phyloP scores from a whole-genome alignment of 2,329 filamentous ascomycete genomes.

The Hortaea sp. region DNA sequence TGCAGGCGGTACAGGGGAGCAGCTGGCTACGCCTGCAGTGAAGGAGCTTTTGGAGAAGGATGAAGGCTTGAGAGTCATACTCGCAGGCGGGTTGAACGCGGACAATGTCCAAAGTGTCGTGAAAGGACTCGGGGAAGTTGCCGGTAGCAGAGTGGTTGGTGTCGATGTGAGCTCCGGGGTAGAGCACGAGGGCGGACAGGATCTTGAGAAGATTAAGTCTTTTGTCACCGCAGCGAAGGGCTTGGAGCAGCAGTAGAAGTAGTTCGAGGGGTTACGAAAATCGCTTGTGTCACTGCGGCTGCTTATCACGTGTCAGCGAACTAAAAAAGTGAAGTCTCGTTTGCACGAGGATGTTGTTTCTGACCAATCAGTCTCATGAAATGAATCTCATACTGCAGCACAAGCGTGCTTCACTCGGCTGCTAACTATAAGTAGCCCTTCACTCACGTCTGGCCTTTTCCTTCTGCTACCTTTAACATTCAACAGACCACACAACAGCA shows the following conservation, averaged over 20 bases:
- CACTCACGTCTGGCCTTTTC: too few species aligned
- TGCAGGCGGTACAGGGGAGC: conserved; percentile 68
- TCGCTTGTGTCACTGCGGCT: too few species aligned
- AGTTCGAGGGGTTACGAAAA: too few species aligned
- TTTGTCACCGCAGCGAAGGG: conserved; percentile 69
- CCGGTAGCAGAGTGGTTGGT: conserved; percentile 54
- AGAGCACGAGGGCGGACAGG: conserved; percentile 73
- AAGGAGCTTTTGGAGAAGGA: conserved; percentile 57
- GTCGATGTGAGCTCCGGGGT: conserved; percentile 95
- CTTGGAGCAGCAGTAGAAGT: conserved; percentile 4
- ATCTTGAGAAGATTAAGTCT: conserved; percentile 64
- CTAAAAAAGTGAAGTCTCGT: too few species aligned
- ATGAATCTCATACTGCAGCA: too few species aligned
- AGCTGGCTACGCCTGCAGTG: conserved; percentile 62
- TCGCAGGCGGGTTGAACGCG: conserved; percentile 77
- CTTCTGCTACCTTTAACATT: too few species aligned
- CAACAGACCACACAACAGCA: too few species aligned
- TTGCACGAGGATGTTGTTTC: too few species aligned
- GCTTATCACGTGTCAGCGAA: too few species aligned
- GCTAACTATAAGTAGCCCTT: too few species aligned
- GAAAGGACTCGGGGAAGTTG: conserved; percentile 49
- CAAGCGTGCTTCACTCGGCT: too few species aligned
- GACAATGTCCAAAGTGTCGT: conserved; percentile 66
- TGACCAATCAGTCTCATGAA: too few species aligned
- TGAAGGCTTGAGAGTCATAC: conserved; percentile 59